A percentile compares a stretch with the other conserved stretches of the same genome.
These are phyloP conservation scores for Fraxinus nigra DNA, from an alignment of 305 asterid species.

Conservation along the genomic window DNA sequence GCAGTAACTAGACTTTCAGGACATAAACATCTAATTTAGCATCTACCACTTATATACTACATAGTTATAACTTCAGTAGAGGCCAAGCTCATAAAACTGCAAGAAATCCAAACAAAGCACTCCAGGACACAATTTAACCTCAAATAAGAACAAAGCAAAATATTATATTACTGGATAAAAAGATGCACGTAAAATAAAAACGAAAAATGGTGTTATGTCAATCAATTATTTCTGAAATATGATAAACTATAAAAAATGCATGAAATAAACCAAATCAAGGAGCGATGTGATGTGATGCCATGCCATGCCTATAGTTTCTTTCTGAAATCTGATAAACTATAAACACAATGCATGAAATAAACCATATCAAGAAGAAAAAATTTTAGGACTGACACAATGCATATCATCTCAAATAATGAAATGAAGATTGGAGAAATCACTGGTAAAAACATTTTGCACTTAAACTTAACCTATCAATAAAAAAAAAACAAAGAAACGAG, in stretches of 20 bases:
- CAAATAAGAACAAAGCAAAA: not conserved
- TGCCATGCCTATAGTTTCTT: not conserved
- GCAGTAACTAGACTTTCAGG: not conserved
- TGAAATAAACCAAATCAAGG: constrained; percentile 2
- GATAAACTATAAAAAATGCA: not conserved
- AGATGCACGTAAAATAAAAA: not conserved
- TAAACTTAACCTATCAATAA: not conserved
- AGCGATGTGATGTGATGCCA: not conserved
- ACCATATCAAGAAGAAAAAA: not conserved
- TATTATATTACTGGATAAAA: not conserved
- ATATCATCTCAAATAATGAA: not conserved
- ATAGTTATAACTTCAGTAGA: not conserved
- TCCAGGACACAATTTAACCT: not conserved
- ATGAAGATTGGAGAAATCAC: not conserved
- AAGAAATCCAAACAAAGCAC: not conserved
- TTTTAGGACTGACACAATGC: not conserved
- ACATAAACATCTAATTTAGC: not conserved
- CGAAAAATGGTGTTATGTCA: not conserved
- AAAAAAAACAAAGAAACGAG: not conserved
- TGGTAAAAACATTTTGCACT: not conserved
- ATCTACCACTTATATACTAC: not conserved
- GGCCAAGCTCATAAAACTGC: not conserved
- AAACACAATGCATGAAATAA: not conserved
- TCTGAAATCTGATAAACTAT: not conserved
- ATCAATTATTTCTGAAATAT: not conserved